phyloP scores from a whole-genome alignment of 2,329 filamentous ascomycete genomes.

The Pestalotiopsis sp. region DNA sequence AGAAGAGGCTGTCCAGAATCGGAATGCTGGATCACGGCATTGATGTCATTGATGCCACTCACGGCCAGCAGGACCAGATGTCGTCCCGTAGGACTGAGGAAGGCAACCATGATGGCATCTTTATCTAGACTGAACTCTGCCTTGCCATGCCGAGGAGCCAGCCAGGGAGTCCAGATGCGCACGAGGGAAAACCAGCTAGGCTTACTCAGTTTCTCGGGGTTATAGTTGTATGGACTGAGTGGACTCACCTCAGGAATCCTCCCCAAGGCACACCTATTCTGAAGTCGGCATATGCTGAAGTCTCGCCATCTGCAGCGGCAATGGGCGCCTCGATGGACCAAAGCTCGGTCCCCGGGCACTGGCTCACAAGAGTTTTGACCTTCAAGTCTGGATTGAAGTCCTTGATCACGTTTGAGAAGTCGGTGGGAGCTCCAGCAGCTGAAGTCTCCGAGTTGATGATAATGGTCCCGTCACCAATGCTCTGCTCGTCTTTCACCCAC shows the following conservation, averaged over 20 bases:
- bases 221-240: no score
- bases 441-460: conserved; percentile 47
- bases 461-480: conserved; percentile 64
- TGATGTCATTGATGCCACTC: conserved; percentile 72
- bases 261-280: conserved; percentile 66
- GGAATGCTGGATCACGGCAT: conserved; percentile 70
- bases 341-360: conserved; percentile 69
- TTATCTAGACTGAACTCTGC: conserved; percentile 69
- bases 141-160: conserved; percentile 84
- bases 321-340: conserved; percentile 68
- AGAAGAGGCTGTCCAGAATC: conserved; percentile 68
- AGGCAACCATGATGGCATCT: conserved; percentile 78
- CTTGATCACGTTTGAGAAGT: conserved; percentile 58
- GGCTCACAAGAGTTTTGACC: conserved; percentile 59
- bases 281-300: conserved; percentile 59
- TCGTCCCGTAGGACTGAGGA: conserved; percentile 71
- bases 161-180: conserved; percentile 80
- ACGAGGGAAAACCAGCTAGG: conserved; percentile 79
- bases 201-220: no score
- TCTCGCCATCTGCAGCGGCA: conserved; percentile 55
- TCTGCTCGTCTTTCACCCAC: conserved; percentile 70
- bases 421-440: conserved; percentile 30
- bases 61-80: conserved; percentile 79
- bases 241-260: conserved; percentile 51
- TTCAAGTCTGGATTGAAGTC: conserved; percentile 59